Percentiles rank a stretch among this genome's conserved stretches.
These are phyloP conservation scores for Paraurostyla sp. DNA, from an alignment of 73 alveolate genomes.

Conservation along the genomic window DNA sequence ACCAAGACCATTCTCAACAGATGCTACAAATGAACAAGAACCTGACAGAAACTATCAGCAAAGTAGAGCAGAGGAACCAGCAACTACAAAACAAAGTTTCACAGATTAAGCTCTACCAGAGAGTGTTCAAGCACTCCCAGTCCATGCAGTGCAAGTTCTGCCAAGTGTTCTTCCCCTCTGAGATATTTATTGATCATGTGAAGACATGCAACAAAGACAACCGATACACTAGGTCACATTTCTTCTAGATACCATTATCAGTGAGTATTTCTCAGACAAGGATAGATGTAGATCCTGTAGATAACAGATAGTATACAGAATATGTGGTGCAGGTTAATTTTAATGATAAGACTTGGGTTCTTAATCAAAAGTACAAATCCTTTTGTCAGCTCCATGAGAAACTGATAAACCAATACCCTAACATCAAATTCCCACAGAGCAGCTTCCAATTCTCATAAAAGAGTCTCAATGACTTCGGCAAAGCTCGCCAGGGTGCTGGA, in stretches of 20 bases:
- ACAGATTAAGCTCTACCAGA: slow-evolving; percentile 32
- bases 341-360: slow-evolving; percentile 80
- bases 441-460: slow-evolving; percentile 26
- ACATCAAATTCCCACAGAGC: slow-evolving; percentile 59
- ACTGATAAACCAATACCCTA: slow-evolving; percentile 64
- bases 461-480: slow-evolving; percentile 42
- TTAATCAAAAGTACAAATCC: slow-evolving; percentile 79
- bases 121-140: slow-evolving; percentile 56
- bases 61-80: slow-evolving; percentile 54
- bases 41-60: slow-evolving; percentile 17
- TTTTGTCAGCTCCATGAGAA: slow-evolving; percentile 81
- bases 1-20: slow-evolving; percentile 35
- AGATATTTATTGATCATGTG: slow-evolving; percentile 63
- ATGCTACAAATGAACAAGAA: slow-evolving; percentile 4
- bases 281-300: slow-evolving; percentile 65
- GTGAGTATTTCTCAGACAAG: slow-evolving; percentile 56
- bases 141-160: slow-evolving; percentile 68
- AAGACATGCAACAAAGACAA: slow-evolving; percentile 58
- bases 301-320: slow-evolving; percentile 84
- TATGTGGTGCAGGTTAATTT: slow-evolving; percentile 79
- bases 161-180: slow-evolving; percentile 48
- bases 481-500: not conserved
- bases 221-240: slow-evolving; percentile 25
- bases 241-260: slow-evolving; percentile 23
- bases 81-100: not conserved